phyloP scores from a whole-genome alignment of 306 rosid species.

The Begonia loranthoides region DNA sequence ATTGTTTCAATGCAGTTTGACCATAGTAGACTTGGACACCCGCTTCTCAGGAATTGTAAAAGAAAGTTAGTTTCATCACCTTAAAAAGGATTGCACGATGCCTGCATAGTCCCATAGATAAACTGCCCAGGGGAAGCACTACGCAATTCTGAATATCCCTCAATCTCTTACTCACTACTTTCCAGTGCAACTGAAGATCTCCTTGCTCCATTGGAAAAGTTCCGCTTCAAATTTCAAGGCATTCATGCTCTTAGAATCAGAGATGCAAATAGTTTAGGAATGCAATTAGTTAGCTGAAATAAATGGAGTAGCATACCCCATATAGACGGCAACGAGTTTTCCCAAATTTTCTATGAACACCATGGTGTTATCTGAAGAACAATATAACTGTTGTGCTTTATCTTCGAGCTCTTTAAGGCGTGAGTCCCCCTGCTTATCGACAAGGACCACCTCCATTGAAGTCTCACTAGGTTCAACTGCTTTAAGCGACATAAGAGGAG shows the following conservation, averaged over 20 bases:
- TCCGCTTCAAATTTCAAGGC: conserved; percentile 49
- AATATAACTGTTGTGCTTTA: conserved; percentile 66
- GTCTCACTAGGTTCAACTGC: conserved; percentile 52
- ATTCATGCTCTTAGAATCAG: conserved; percentile 6
- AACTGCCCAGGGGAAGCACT: conserved; percentile 81
- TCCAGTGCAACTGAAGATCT: conserved; percentile 74
- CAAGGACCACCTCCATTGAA: conserved; percentile 77
- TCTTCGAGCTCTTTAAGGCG: conserved; percentile 76
- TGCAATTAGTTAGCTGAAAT: neutral
- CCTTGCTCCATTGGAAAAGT: conserved; percentile 71
- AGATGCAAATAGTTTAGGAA: neutral
- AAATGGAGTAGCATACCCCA: conserved; percentile 53
- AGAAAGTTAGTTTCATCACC: conserved; percentile 28
- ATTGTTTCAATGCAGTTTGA: too few relatives aligned
- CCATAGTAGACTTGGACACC: too few relatives aligned
- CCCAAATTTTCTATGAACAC: conserved; percentile 80
- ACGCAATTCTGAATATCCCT: conserved; percentile 62
- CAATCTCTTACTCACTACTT: conserved; percentile 67
- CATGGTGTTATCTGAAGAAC: conserved; percentile 51
- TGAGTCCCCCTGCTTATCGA: conserved; percentile 58
- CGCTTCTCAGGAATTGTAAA: neutral
- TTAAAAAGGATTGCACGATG: conserved; percentile 98
- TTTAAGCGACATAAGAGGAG: conserved; percentile 59
- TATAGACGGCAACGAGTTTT: conserved; percentile 75
- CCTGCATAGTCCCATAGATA: conserved; percentile 84